Evolutionary conservation across 257 asterid genomes (phyloP).

Genomic region (Nicotiana sylvestris): DNA sequence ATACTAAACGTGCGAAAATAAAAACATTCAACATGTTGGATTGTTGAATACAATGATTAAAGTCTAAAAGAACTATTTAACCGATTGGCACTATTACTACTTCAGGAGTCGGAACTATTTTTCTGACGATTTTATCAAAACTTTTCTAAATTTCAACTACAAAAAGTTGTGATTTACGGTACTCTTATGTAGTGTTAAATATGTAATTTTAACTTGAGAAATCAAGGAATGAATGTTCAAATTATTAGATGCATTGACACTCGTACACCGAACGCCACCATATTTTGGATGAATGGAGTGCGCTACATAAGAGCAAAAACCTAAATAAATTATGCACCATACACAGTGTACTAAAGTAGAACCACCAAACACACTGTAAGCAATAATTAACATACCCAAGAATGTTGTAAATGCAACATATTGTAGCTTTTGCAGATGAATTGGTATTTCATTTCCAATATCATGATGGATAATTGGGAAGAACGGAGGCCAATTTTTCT

Average conservation of each 20-base stretch:
- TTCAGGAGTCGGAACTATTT: slow-evolving; percentile 22
- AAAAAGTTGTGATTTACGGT: slow-evolving; percentile 12
- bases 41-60: neutral
- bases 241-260: neutral
- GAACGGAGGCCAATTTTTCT: slow-evolving; percentile 97
- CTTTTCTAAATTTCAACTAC: neutral
- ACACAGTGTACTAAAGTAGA: neutral
- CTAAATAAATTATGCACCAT: neutral
- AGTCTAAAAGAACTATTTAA: neutral
- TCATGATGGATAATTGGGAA: slow-evolving; percentile 95
- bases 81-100: neutral
- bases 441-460: slow-evolving; percentile 84
- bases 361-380: neutral
- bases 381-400: slow-evolving; percentile 54
- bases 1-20: neutral
- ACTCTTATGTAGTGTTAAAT: neutral
- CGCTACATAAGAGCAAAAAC: slow-evolving; percentile 21
- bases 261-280: neutral
- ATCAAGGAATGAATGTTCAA: neutral
- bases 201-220: neutral
- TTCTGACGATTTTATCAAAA: slow-evolving; percentile 18
- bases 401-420: slow-evolving; percentile 91
- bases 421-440: slow-evolving; percentile 88
- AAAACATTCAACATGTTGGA: neutral
- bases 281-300: neutral